Percentiles rank a stretch among this genome's conserved stretches.
These are phyloP conservation scores for rapeseed (Brassica napus) DNA, from an alignment of 345 rosid species.

Conservation along the genomic window Da-Ae NC_063448.1:969501-970000, in stretches of 20 bases:
- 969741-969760: conserved; percentile 74
- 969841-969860: not conserved
- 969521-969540: not conserved
- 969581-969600: conserved; percentile 46
- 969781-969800: conserved; percentile 55
- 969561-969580: conserved; percentile 59
- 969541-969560: conserved; percentile 22
- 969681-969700: conserved; percentile 8
- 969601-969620: conserved; percentile 58
- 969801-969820: too few species aligned
- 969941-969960: conserved; percentile 56
- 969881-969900: conserved; percentile 51
- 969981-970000: conserved; percentile 45
- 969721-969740: not conserved
- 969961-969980: conserved; percentile 75
- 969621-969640: conserved; percentile 52
- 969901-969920: conserved; percentile 75
- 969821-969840: too few species aligned
- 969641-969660: conserved; percentile 47
- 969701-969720: conserved; percentile 28
- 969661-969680: conserved; percentile 1
- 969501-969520: not conserved
- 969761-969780: conserved; percentile 59
- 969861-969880: conserved; percentile 19
- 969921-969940: conserved; percentile 53